Evolutionary conservation across 306 rosid species (phyloP), one percentile per base, ranked within the genome.

Genomic region (Acacia acuminata): DNA sequence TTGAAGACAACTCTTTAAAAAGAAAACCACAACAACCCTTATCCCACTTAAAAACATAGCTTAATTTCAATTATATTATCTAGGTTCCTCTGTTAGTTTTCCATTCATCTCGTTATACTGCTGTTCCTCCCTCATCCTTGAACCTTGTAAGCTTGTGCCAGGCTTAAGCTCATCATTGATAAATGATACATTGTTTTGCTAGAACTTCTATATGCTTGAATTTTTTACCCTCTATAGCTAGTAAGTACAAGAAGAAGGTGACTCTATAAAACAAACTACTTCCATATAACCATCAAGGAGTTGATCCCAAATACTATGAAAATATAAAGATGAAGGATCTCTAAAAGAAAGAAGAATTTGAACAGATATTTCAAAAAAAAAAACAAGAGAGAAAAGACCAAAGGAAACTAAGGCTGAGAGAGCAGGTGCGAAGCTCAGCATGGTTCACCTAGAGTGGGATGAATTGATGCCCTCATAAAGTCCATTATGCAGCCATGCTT

Each of bases 61-160:
- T 25, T 85, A 58, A 38, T 71, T 64, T 65, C 45, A 53, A 10
- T 47, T 64, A 27, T 77, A 44, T 34, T 60, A 53, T 77, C 82
- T 43, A 53, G 76, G 75, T 79, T 65, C 70, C 75, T 64, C 17
- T 22, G 22, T 65, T 24, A 30, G 63, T 24, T 83, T 70, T 73
- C 61, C 45, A 48, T 51, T 63, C 73, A 8, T 66, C 20, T 75
- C 68, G 17, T 10, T 74, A 69, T 27, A 58, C 34, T 44, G 17
- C 64, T 10, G 11, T 69, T 82, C 51, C 77, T 76, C 22, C 65
- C 16, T 24, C 45, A 25, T 36, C 38, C 38, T 63, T 36, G 40
- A 68, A 78, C 53, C 73, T 77, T 56, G 3, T 17, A 58, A 15
- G 61, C 53, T 58, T 77, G 32, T 22, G 77, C 38, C 25, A 48